Evolutionary conservation across 2,329 filamentous ascomycete genomes (phyloP).

Genomic region (Cryphonectria carpinicola): DNA sequence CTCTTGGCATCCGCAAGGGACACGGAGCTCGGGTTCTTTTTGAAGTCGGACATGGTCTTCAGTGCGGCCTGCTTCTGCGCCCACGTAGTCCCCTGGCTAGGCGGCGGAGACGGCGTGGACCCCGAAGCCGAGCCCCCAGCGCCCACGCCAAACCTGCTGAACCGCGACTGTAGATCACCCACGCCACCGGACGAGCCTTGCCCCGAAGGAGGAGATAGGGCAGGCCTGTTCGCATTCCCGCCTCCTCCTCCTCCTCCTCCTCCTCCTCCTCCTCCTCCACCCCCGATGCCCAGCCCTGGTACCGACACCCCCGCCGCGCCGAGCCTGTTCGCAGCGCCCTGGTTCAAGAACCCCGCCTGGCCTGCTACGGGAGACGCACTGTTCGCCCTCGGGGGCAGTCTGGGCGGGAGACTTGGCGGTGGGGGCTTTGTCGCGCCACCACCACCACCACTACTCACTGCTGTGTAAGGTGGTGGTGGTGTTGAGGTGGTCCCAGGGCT

Average conservation of each 20-base stretch:
- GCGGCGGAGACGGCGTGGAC: constrained; percentile 33
- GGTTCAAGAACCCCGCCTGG: constrained; percentile 46
- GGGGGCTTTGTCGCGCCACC: constrained; percentile 37
- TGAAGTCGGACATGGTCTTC: constrained; percentile 61
- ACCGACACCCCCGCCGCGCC: constrained; percentile 78
- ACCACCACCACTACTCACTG: not conserved
- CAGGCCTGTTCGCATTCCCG: constrained; percentile 27
- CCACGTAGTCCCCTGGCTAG: constrained; percentile 60
- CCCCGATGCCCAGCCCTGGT: constrained; percentile 74
- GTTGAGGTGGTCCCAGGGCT: constrained; percentile 33
- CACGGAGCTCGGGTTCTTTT: constrained; percentile 64
- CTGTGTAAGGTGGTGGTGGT: constrained; percentile 32
- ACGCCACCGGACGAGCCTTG: constrained; percentile 37
- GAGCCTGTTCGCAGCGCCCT: constrained; percentile 67
- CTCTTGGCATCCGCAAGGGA: constrained; percentile 61
- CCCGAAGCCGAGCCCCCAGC: not conserved
- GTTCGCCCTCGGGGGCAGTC: constrained; percentile 58
- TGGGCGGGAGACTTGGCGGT: constrained; percentile 73
- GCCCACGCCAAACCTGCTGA: constrained; percentile 56
- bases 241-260: constrained; percentile 10
- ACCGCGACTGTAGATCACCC: constrained; percentile 70
- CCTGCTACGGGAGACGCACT: constrained; percentile 44
- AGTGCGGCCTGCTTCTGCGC: constrained; percentile 68
- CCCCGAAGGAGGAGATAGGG: constrained; percentile 27
- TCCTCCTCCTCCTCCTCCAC: constrained; percentile 11